Conservation (phyloP, 306 rosid genomes). For the Citrullus mucosospermus region DNA sequence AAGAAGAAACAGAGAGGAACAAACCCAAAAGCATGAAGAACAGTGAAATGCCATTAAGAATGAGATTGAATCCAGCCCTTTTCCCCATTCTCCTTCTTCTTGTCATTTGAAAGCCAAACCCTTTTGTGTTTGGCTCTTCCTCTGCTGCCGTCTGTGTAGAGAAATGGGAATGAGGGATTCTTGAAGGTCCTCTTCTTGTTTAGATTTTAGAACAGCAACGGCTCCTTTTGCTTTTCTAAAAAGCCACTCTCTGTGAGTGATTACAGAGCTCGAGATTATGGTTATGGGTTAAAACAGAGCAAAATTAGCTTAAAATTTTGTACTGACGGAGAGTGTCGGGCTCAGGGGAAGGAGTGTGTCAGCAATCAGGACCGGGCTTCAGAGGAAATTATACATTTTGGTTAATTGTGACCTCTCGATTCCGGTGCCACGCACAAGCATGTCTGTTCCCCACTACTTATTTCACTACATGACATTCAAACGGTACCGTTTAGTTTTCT, state of each 20-base stretch:
- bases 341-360: conserved; percentile 12
- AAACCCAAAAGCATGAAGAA: conserved; percentile 55
- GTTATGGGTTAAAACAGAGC: neutral
- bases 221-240: conserved; percentile 15
- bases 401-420: neutral
- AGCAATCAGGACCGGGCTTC: conserved; percentile 31
- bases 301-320: neutral
- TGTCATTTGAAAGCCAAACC: conserved; percentile 4
- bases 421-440: conserved; percentile 7
- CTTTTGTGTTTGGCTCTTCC: neutral
- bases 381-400: neutral
- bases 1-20: conserved; percentile 19
- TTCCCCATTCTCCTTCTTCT: conserved; percentile 26
- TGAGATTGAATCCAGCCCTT: conserved; percentile 27
- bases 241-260: neutral
- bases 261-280: conserved; percentile 13
- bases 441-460: conserved; percentile 7
- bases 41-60: conserved; percentile 29
- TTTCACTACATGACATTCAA: neutral
- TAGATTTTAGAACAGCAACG: conserved; percentile 24
- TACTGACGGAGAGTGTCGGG: conserved; percentile 11
- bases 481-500: neutral
- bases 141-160: neutral
- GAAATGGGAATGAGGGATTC: neutral
- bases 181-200: neutral